Conservation (phyloP, 208 protist genomes). For the Trypanosomatidae sp. region DNA sequence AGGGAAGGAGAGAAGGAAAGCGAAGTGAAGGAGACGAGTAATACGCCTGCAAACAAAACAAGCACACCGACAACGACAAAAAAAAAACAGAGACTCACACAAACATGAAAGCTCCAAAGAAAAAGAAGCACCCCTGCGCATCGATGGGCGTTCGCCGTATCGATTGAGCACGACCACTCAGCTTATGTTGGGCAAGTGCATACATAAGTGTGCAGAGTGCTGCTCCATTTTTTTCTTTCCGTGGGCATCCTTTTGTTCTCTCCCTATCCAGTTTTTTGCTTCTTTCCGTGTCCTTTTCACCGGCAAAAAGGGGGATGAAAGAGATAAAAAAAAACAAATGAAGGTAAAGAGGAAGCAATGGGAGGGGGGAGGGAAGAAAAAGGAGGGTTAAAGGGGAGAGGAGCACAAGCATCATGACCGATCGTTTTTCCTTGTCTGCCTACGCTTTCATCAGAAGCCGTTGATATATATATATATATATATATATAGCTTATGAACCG, state of each 20-base stretch:
- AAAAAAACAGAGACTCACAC: slow-evolving; percentile 1
- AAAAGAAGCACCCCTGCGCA: background rate
- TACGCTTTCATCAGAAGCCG: background rate
- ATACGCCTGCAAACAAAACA: background rate
- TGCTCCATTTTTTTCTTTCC: background rate
- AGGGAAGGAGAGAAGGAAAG: background rate
- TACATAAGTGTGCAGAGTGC: slow-evolving; percentile 9
- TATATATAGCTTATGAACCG: background rate
- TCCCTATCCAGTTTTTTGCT: background rate
- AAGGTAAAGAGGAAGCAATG: background rate
- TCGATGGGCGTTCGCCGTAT: background rate
- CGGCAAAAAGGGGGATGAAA: background rate
- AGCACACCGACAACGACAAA: background rate
- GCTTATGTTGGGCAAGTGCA: background rate
- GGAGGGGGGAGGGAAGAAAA: background rate
- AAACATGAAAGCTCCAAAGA: background rate
- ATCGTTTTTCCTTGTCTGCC: background rate
- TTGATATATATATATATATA: background rate
- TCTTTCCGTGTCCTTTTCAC: background rate
- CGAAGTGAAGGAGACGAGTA: background rate
- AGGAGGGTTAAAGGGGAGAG: background rate
- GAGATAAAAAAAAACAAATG: background rate
- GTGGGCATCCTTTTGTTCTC: background rate
- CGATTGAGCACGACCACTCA: background rate
- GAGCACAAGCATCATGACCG: background rate